phyloP scores from a whole-genome alignment of 2,329 filamentous ascomycete species.

The Clarireedia hainanense region DNA sequence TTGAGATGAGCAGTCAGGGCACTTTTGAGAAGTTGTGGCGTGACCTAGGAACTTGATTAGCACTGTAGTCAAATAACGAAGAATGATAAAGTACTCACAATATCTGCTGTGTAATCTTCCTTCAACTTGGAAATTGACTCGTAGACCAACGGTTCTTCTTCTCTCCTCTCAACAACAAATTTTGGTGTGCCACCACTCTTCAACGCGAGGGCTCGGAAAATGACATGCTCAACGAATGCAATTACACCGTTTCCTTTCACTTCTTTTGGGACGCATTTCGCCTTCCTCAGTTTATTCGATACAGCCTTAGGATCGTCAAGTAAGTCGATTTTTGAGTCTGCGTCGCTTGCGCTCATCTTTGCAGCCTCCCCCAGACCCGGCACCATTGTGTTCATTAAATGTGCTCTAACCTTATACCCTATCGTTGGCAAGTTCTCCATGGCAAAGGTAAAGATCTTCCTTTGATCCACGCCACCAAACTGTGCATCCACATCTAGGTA shows the following conservation, averaged over 20 bases:
- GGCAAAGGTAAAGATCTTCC: constrained; percentile 82
- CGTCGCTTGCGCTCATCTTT: constrained; percentile 78
- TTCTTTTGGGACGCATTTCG: constrained; percentile 8
- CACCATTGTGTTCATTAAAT: constrained; percentile 82
- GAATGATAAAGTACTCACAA: neutral
- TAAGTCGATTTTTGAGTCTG: constrained; percentile 11
- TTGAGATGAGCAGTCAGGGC: constrained; percentile 69
- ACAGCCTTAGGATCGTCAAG: constrained; percentile 4
- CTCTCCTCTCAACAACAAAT: constrained; percentile 40
- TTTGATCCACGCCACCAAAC: constrained; percentile 79
- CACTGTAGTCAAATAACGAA: neutral
- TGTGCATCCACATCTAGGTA: constrained; percentile 83
- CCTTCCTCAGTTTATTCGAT: constrained; percentile 8
- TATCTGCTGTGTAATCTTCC: constrained; percentile 5
- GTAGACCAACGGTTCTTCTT: constrained; percentile 6
- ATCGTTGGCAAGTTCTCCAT: constrained; percentile 79
- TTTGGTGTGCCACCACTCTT: constrained; percentile 39
- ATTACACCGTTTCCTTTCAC: constrained; percentile 53
- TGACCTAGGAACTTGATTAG: constrained; percentile 44
- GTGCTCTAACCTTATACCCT: constrained; percentile 66
- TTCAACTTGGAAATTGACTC: constrained; percentile 3
- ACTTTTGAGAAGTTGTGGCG: constrained; percentile 82
- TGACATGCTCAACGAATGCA: constrained; percentile 66
- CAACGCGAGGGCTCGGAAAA: constrained; percentile 66
- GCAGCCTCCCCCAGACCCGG: constrained; percentile 70